These are phyloP conservation scores for Rhizopogon vesiculosus DNA, from an alignment of 768 basidiomycete species.

Conservation along the genomic window DNA sequence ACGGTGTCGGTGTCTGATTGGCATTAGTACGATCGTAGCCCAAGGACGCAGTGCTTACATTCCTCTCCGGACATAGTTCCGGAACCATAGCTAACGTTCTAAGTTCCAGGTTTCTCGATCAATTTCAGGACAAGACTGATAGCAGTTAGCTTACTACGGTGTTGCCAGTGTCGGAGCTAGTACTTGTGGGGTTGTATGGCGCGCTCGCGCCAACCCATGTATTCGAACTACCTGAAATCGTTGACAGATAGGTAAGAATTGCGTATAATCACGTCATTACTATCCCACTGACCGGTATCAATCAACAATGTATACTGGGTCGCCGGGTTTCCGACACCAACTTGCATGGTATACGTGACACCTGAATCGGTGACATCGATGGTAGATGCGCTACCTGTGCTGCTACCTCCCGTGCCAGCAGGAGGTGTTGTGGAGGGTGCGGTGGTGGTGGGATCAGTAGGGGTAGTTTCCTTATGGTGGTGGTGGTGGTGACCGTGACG, in stretches of 20 bases:
- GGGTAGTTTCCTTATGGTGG: background rate
- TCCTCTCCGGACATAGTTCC: conserved; percentile 50
- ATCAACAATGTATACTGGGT: conserved; percentile 50
- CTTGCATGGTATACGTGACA: conserved; percentile 49
- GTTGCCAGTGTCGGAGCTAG: conserved; percentile 38
- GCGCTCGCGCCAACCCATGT: conserved; percentile 54
- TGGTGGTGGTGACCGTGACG: conserved; percentile 1
- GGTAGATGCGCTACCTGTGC: conserved; percentile 15
- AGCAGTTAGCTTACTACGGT: conserved; percentile 25
- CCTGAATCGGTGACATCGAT: conserved; percentile 56
- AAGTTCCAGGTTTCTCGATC: background rate
- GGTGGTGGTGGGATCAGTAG: background rate
- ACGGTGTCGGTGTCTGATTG: conserved; percentile 45
- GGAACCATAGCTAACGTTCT: conserved; percentile 52
- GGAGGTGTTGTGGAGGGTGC: conserved; percentile 9
- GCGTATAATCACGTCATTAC: background rate
- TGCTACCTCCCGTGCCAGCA: conserved; percentile 9
- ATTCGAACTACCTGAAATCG: conserved; percentile 37
- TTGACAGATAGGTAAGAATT: background rate
- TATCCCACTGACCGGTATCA: conserved; percentile 42
- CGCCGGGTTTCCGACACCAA: conserved; percentile 48
- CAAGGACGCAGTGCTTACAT: conserved; percentile 25
- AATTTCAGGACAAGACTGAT: background rate
- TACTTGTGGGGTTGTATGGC: conserved; percentile 40
- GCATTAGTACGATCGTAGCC: background rate